Evolutionary conservation across 352 stramenopile species (phyloP), one percentile per base, ranked within the genome.

Genomic region (Phytophthora litchii): DNA sequence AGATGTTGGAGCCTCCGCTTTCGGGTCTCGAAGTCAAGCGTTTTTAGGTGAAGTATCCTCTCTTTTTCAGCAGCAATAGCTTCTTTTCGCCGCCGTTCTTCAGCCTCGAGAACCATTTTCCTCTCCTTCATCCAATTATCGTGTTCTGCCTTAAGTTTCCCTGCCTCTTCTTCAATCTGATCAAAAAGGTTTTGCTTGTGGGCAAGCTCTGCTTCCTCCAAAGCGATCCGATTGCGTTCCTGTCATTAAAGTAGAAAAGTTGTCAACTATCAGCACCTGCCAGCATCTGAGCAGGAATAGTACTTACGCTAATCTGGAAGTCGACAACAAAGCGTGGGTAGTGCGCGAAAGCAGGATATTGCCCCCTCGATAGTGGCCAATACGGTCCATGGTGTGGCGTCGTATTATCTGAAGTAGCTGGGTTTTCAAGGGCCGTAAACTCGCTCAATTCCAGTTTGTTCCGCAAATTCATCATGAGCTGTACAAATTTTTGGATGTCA

Each of bases 301-400:
- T 25, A 70, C 81, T 54, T 88, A 92, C 88, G 42, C 74, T 79
- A 17, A 93, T 91, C 60, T 95, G 84, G 46, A 84, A 94, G 49
- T 96, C 85, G 25, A 95, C 82, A 38, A 92, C 69, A 47, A 93
- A 90, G 27, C 70, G 78, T 17, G 88, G 83, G 45, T 94, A 95
- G 23, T 79, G 86, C 3, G 67, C 66, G 47, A 95, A 95, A 2
- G 83, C 78, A 21, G 88, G 88, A 43, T 95, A 96, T 45, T 92
- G 79, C 11, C 75, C 79, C 37, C 72, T 78, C 11, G 79, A 67
- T 16, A 93, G 49, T 45, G 88, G 86, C 80, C 86, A 92, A 47
- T 63, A 70, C 4, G 51, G 56, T 29, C 34, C 37, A 12, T 52
- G 48, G 9, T 17, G 38, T 31, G 32, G 35, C 14, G 27, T 38